phyloP scores from a whole-genome alignment of 2,329 filamentous ascomycete genomes.

The Xylaria sp. region DNA sequence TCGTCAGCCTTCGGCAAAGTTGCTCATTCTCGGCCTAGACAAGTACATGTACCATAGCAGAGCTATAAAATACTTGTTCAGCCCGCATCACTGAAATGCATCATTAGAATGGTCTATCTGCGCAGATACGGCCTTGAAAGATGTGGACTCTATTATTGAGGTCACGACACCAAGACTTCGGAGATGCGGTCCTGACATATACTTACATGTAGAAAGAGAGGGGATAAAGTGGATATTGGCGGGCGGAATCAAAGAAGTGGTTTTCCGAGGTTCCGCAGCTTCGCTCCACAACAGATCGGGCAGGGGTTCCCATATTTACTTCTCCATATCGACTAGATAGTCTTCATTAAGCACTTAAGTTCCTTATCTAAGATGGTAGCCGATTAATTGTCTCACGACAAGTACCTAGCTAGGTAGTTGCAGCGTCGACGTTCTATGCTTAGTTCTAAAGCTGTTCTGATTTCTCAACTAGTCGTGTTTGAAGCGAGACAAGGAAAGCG shows the following conservation, averaged over 20 bases:
- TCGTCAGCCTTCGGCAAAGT: constrained; percentile 4
- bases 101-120: neutral
- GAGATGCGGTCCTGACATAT: no score
- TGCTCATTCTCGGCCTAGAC: neutral
- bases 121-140: neutral
- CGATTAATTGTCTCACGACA: neutral
- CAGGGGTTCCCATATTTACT: no score
- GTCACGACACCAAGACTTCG: no score
- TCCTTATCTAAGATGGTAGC: no score
- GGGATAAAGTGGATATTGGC: no score
- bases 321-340: no score
- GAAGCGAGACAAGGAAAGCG: neutral
- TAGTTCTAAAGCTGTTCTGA: neutral
- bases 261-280: no score
- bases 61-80: neutral
- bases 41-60: neutral
- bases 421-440: neutral
- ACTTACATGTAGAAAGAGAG: no score
- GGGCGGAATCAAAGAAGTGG: no score
- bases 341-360: no score
- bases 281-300: no score
- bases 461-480: neutral
- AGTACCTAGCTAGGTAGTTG: neutral
- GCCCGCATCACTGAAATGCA: neutral
- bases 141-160: neutral